Evolutionary conservation across 495 filamentous ascomycete species (phyloP).

Genomic region (Cairneyella variabilis): DNA sequence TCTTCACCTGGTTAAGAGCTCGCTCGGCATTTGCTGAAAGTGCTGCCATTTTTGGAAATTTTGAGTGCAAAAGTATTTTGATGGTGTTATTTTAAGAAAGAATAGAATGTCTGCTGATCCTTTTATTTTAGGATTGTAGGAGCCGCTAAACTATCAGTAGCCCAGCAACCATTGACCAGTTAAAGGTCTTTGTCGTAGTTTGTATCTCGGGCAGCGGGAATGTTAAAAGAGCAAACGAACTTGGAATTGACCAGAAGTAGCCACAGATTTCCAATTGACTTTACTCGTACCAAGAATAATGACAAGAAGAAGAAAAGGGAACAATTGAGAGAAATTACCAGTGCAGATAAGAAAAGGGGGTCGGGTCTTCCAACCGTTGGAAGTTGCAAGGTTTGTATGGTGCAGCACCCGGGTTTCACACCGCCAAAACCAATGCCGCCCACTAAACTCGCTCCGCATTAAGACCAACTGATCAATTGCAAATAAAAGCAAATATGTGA

Average conservation of each 20-base stretch:
- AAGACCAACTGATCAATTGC: background rate
- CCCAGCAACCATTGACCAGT: background rate
- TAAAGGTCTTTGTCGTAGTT: background rate
- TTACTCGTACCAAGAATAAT: too few relatives aligned
- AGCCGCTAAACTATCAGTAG: background rate
- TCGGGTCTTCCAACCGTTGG: too few relatives aligned
- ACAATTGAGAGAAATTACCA: too few relatives aligned
- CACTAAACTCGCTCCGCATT: background rate
- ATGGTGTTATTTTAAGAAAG: background rate
- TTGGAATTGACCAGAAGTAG: too few relatives aligned
- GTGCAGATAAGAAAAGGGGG: too few relatives aligned
- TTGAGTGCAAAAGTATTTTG: background rate
- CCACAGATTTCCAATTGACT: too few relatives aligned
- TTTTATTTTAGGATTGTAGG: background rate
- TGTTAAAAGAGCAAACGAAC: background rate
- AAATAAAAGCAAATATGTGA: background rate
- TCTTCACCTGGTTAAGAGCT: conserved; percentile 22
- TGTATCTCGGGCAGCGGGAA: background rate
- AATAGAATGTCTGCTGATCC: background rate
- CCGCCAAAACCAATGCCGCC: background rate
- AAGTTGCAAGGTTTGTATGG: too few relatives aligned
- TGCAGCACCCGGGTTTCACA: background rate
- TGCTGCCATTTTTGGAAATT: conserved; percentile 12
- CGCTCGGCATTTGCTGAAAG: conserved; percentile 16
- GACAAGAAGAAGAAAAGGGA: too few relatives aligned